A percentile compares a stretch with the other conserved stretches of the same genome.
These are phyloP conservation scores for Volvox africanus DNA, from an alignment of 139 green algal species.

Conservation along the genomic window DNA sequence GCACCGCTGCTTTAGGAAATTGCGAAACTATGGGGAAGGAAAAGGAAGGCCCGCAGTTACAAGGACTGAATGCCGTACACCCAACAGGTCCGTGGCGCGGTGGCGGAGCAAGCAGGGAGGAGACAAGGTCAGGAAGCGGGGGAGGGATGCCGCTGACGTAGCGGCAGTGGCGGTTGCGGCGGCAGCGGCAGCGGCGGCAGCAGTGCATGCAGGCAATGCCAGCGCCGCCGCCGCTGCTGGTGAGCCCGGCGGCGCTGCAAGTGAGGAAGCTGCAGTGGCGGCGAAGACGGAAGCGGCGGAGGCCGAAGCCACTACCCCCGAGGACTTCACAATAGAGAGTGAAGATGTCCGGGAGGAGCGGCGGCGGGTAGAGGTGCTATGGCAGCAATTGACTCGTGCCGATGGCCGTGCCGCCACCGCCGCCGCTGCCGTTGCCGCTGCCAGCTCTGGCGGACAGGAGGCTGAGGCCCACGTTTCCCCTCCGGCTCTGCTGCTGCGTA, in stretches of 20 bases:
- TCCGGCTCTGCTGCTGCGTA: conserved; percentile 72
- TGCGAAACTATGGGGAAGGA: too few species aligned
- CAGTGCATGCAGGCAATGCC: not conserved
- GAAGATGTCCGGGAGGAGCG: conserved; percentile 27
- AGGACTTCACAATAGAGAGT: not conserved
- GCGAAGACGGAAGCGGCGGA: not conserved
- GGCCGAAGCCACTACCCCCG: not conserved
- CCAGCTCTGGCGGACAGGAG: too few species aligned
- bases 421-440: too few species aligned
- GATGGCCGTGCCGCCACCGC: too few species aligned
- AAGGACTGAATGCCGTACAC: not conserved
- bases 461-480: not conserved
- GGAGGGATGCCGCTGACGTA: not conserved
- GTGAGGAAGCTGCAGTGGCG: not conserved
- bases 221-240: not conserved
- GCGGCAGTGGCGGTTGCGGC: not conserved
- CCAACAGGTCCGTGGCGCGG: not conserved
- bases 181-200: not conserved
- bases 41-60: too few species aligned
- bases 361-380: not conserved
- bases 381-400: not conserved
- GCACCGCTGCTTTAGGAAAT: too few species aligned
- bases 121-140: too few species aligned
- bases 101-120: not conserved
- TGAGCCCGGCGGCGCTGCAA: not conserved